A percentile compares a stretch with the other conserved stretches of the same genome.
Conservation (phyloP, 1,284 basidiomycete genomes). For the Microbotryum saponariae region DNA sequence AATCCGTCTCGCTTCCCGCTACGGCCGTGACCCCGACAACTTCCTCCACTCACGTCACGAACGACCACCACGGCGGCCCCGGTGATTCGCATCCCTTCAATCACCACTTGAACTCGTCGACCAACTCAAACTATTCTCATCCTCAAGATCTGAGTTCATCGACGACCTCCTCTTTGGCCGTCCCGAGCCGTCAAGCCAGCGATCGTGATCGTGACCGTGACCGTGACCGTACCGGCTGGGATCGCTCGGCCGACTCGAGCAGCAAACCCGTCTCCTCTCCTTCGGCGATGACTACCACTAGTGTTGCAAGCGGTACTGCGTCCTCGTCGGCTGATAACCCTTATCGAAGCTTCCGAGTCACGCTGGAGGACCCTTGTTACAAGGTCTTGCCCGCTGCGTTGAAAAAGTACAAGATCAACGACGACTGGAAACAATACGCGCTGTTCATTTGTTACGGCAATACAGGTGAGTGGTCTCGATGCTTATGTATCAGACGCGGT, state of each 20-base stretch:
- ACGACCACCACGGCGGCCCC: no score
- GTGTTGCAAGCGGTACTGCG: slow-evolving; percentile 23
- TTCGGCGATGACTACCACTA: background rate
- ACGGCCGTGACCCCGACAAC: no score
- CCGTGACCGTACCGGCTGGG: background rate
- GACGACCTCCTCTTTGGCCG: no score
- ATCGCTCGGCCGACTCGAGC: background rate
- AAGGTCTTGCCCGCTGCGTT: slow-evolving; percentile 94
- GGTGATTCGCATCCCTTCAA: no score
- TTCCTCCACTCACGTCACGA: no score
- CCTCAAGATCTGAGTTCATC: no score
- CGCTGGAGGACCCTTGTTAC: slow-evolving; percentile 93
- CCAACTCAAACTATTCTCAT: no score
- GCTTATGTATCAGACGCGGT: no score
- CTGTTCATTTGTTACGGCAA: slow-evolving; percentile 98
- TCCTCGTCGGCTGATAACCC: slow-evolving; percentile 43
- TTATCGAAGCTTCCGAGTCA: slow-evolving; percentile 48
- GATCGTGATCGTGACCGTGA: no score
- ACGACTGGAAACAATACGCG: slow-evolving; percentile 97
- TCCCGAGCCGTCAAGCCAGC: no score
- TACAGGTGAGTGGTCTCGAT: slow-evolving; percentile 53
- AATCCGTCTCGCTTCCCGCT: no score
- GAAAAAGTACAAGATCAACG: slow-evolving; percentile 98
- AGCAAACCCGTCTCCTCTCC: slow-evolving; percentile 1
- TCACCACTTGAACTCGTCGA: no score